Evolutionary conservation across 306 rosid genomes (phyloP).

Genomic region (Oemleria cerasiformis): DNA sequence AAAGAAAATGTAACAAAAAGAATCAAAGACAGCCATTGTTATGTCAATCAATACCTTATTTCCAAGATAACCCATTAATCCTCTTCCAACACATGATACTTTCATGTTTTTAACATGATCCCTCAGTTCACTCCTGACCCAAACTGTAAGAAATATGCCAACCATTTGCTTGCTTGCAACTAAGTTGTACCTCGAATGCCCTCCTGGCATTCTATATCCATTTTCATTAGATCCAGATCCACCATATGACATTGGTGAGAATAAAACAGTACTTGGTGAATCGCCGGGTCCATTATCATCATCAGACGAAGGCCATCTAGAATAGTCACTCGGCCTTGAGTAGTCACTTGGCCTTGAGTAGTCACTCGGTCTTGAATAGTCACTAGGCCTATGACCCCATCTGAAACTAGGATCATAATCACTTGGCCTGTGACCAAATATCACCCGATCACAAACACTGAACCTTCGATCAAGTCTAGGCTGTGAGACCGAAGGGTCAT

Average conservation of each 20-base stretch:
- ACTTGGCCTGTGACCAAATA: conserved; percentile 86
- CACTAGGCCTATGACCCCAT: conserved; percentile 74
- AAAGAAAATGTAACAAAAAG: background rate
- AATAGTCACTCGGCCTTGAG: conserved; percentile 59
- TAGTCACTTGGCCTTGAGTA: conserved; percentile 40
- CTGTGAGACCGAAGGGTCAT: conserved; percentile 68
- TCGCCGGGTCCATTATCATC: conserved; percentile 86
- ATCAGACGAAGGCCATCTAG: conserved; percentile 97
- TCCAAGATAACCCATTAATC: conserved; percentile 98
- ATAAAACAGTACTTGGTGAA: conserved; percentile 89
- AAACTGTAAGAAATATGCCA: conserved; percentile 90
- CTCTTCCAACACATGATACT: conserved; percentile 95
- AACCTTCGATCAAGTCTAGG: conserved; percentile 87
- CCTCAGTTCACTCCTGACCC: conserved; percentile 91
- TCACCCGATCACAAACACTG: conserved; percentile 94
- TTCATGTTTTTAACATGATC: conserved; percentile 92
- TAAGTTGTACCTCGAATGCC: conserved; percentile 83
- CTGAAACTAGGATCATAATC: conserved; percentile 74
- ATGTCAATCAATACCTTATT: conserved; percentile 68
- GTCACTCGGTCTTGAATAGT: conserved; percentile 60
- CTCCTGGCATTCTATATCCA: conserved; percentile 74
- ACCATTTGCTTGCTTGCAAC: conserved; percentile 99
- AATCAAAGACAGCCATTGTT: background rate
- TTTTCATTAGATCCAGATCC: conserved; percentile 73
- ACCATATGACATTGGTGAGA: conserved; percentile 79